Evolutionary conservation across 805 yeast species (phyloP).

Genomic region (Blastobotrys attinorum): DNA sequence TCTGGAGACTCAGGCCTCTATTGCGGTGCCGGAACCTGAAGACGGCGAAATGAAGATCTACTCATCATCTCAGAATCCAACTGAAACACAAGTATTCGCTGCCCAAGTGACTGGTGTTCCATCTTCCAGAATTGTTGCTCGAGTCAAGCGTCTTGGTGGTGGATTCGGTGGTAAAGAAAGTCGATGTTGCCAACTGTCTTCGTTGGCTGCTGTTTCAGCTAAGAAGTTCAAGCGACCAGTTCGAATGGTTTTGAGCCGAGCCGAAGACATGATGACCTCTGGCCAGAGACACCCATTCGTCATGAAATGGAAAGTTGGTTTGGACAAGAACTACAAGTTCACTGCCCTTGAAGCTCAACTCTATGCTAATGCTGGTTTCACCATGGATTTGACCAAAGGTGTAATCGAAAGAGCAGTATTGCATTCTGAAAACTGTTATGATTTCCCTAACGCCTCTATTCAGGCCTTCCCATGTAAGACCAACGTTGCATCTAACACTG

Average conservation of each 20-base stretch:
- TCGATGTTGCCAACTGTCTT: slow-evolving; percentile 33
- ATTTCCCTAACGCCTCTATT: slow-evolving; percentile 35
- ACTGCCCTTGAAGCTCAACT: slow-evolving; percentile 33
- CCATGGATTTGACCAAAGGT: slow-evolving; percentile 41
- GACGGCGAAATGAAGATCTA: slow-evolving; percentile 39
- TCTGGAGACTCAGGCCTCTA: slow-evolving; percentile 39
- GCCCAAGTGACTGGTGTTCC: slow-evolving; percentile 39
- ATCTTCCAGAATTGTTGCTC: slow-evolving; percentile 33
- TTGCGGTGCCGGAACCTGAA: slow-evolving; percentile 38
- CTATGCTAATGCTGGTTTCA: slow-evolving; percentile 43
- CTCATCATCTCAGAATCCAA: slow-evolving; percentile 39
- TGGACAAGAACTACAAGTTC: slow-evolving; percentile 36
- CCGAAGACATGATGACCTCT: slow-evolving; percentile 39
- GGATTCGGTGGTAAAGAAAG: slow-evolving; percentile 47
- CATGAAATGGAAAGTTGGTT: slow-evolving; percentile 36
- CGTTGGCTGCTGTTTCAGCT: slow-evolving; percentile 37
- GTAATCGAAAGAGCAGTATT: slow-evolving; percentile 41
- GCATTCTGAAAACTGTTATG: slow-evolving; percentile 38
- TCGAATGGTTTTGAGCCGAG: slow-evolving; percentile 34
- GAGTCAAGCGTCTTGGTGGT: slow-evolving; percentile 41
- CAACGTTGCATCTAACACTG: slow-evolving; percentile 41
- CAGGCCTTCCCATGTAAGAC: slow-evolving; percentile 37
- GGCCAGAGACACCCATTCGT: slow-evolving; percentile 44
- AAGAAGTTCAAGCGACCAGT: slow-evolving; percentile 37
- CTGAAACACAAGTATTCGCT: slow-evolving; percentile 37